Percentiles rank a stretch among this genome's conserved stretches.
Evolutionary conservation across 2,329 filamentous ascomycete species (phyloP).

Genomic region (Catunica adiposa): DNA sequence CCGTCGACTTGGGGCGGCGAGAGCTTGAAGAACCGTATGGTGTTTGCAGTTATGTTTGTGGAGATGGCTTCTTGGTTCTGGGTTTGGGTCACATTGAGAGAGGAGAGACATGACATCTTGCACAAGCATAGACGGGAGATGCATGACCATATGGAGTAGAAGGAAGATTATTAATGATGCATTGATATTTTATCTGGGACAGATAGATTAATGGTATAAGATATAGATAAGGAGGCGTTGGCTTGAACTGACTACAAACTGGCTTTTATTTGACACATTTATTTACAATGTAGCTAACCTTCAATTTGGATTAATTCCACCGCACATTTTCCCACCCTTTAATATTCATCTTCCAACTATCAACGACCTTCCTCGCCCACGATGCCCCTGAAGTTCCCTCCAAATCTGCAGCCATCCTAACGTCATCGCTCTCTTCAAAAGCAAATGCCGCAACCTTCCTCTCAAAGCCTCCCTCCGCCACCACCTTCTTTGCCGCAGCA

Average conservation of each 20-base stretch:
- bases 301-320: constrained; percentile 15
- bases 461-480: constrained; percentile 19
- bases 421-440: constrained; percentile 61
- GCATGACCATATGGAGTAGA: constrained; percentile 12
- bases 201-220: no score
- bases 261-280: neutral
- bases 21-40: constrained; percentile 62
- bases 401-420: constrained; percentile 50
- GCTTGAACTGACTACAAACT: no score
- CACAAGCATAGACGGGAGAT: constrained; percentile 19
- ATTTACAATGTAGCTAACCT: neutral
- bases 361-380: constrained; percentile 16
- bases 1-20: constrained; percentile 39
- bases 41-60: constrained; percentile 72
- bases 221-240: no score
- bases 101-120: constrained; percentile 37
- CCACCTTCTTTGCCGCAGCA: constrained; percentile 20
- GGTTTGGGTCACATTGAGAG: constrained; percentile 54
- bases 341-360: constrained; percentile 18
- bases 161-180: neutral
- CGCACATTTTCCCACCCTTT: constrained; percentile 18
- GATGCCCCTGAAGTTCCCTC: constrained; percentile 64
- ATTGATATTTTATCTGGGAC: no score
- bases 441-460: constrained; percentile 19
- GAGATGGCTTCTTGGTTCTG: constrained; percentile 81